These are phyloP conservation scores for Leptographium galeiforme DNA, from an alignment of 2,329 filamentous ascomycete species.

Conservation along the genomic window DNA sequence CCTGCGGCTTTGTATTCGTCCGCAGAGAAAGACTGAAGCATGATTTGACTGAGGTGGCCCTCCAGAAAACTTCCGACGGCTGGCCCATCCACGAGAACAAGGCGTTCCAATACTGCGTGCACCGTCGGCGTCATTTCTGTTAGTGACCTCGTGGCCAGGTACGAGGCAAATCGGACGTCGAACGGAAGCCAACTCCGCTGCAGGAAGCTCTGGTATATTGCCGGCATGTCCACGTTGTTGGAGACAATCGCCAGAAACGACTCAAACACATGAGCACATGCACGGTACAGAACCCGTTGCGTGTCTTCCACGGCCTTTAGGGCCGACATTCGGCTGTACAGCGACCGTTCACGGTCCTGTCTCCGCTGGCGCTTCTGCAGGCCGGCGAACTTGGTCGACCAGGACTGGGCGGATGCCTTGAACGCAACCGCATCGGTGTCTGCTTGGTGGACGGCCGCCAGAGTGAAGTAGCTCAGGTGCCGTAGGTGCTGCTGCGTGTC, in stretches of 20 bases:
- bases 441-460: background rate
- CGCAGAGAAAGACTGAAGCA: constrained; percentile 3
- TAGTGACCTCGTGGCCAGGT: background rate
- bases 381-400: background rate
- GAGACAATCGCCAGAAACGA: constrained; percentile 5
- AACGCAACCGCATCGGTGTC: background rate
- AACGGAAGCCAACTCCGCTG: constrained; percentile 3
- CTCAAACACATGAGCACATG: constrained; percentile 5
- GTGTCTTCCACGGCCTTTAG: constrained; percentile 6
- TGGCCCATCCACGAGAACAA: constrained; percentile 5
- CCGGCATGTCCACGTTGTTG: background rate
- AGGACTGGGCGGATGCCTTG: background rate
- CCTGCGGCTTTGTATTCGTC: background rate
- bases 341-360: background rate
- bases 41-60: constrained; percentile 1
- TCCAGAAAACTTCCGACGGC: constrained; percentile 5
- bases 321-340: constrained; percentile 10
- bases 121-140: background rate
- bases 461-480: constrained; percentile 2
- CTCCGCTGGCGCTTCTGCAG: background rate
- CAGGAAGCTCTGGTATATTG: constrained; percentile 5
- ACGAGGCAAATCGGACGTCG: constrained; percentile 4
- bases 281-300: background rate
- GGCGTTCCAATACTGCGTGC: constrained; percentile 4
- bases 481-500: constrained; percentile 6